Percentiles rank a stretch among this genome's conserved stretches.
Conservation (phyloP, 371 early-diverging fungal species). For the Dichotomocladium elegans region DNA sequence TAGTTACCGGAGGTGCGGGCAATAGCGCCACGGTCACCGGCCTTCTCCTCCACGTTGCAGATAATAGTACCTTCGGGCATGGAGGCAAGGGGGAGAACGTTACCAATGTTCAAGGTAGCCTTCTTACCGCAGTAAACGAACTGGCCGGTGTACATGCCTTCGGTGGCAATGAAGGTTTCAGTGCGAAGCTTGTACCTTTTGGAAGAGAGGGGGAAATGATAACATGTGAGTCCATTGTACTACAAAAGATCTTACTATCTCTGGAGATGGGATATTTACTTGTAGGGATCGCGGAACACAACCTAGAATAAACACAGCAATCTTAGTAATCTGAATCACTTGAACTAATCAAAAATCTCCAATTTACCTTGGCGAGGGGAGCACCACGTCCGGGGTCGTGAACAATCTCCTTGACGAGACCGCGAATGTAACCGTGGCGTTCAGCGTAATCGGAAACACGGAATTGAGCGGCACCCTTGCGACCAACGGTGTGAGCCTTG, state of each 20-base stretch:
- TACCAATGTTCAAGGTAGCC: conserved; percentile 95
- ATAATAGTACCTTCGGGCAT: conserved; percentile 99
- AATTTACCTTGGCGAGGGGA: conserved; percentile 92
- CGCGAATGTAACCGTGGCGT: conserved; percentile 96
- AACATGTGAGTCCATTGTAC: not conserved
- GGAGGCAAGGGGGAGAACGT: conserved; percentile 91
- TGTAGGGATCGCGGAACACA: conserved; percentile 50
- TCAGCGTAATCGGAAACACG: conserved; percentile 94
- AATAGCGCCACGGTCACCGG: conserved; percentile 97
- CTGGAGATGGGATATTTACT: conserved; percentile 10
- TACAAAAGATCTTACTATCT: not conserved
- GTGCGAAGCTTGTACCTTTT: conserved; percentile 84
- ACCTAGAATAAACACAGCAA: conserved; percentile 13
- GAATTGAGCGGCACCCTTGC: conserved; percentile 40
- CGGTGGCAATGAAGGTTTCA: conserved; percentile 97
- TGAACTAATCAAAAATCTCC: not conserved
- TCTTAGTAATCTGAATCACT: not conserved
- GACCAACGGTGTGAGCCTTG: conserved; percentile 93
- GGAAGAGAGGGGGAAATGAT: conserved; percentile 5
- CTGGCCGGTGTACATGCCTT: conserved; percentile 99
- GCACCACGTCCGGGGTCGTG: conserved; percentile 99
- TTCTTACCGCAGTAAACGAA: conserved; percentile 99
- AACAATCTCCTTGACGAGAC: conserved; percentile 98
- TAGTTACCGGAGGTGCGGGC: conserved; percentile 99
- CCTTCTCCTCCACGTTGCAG: conserved; percentile 97